Base-by-base conservation (phyloP, 495 filamentous ascomycete species). In the Penicillium nucicola region DNA sequence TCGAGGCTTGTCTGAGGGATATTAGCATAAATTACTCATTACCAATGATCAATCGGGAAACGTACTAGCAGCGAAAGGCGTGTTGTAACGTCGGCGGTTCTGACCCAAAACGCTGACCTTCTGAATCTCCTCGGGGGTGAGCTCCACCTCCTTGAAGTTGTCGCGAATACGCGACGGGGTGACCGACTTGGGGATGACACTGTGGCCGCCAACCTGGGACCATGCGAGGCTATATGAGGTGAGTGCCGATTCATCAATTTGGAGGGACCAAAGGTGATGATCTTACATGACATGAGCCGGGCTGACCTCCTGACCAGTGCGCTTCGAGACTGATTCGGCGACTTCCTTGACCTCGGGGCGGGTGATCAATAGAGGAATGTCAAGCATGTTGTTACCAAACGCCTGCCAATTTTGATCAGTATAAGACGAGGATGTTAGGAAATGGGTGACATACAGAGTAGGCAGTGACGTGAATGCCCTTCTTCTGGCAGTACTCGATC, bases 111-210 rank as follows among this genome's bases (percentile, higher is more conserved):
- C 61, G 42, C 63, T 60, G 45, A 76, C 66, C 65, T 77, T 65
- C 12, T 68, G 69, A 28, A 68, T 54, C 68, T 78, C 71, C 42
- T 76, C 71, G 25, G 70, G 49, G 1, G 74, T 65, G 39, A 79
- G 67, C 54, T 72, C 68, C 23, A 76, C 54, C 62, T 77, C 75
- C 61, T 74, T 61, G 66, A 77, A 77, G 70, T 77, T 77, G 49
- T 69, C 68, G 48, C 48, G 57, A 40, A 77, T 77, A 47, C 75
- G 73, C 28, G 70, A 71, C 18, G 72, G 58, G 14, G 72, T 77
- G 31, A 77, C 67, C 18, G 73, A 76, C 66, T 77, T 77, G 56
- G 75, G 75, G 57, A 77, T 77, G 53, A 77, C 75, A 51, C 69
- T 74, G 65, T 73, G 64, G 42, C 73, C 75, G 32, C 72, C 73